These are phyloP conservation scores for Fusarium tricinctum DNA, from an alignment of 2,329 filamentous ascomycete genomes.

Conservation along the genomic window DNA sequence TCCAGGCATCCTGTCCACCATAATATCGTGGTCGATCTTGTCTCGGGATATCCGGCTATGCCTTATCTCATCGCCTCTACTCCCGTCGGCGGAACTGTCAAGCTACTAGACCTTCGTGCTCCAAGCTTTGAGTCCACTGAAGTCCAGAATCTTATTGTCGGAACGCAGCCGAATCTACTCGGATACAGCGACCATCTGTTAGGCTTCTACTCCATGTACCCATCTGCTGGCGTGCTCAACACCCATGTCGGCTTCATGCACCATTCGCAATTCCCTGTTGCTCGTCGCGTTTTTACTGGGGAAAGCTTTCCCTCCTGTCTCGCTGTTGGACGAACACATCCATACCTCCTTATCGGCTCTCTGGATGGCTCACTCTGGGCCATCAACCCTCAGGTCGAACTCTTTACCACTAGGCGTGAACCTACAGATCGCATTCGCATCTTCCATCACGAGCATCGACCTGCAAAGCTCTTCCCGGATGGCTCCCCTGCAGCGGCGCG, in stretches of 20 bases:
- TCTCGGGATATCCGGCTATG: slow-evolving; percentile 68
- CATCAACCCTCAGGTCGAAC: slow-evolving; percentile 56
- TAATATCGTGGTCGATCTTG: slow-evolving; percentile 67
- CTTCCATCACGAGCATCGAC: slow-evolving; percentile 68
- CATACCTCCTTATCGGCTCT: slow-evolving; percentile 67
- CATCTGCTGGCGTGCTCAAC: slow-evolving; percentile 67
- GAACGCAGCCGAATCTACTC: slow-evolving; percentile 67
- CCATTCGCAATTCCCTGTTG: slow-evolving; percentile 65
- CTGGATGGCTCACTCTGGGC: slow-evolving; percentile 68
- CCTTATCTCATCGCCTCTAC: slow-evolving; percentile 69
- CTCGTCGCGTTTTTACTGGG: slow-evolving; percentile 65
- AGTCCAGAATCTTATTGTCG: slow-evolving; percentile 64
- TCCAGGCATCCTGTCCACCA: slow-evolving; percentile 68
- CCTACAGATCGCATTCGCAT: slow-evolving; percentile 57
- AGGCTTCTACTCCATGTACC: slow-evolving; percentile 67
- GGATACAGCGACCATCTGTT: slow-evolving; percentile 69
- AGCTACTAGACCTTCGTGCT: slow-evolving; percentile 66
- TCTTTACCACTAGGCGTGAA: slow-evolving; percentile 54
- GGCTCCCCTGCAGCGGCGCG: slow-evolving; percentile 53
- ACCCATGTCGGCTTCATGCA: slow-evolving; percentile 68
- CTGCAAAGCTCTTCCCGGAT: slow-evolving; percentile 50
- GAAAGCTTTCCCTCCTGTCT: slow-evolving; percentile 66
- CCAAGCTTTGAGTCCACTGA: slow-evolving; percentile 68
- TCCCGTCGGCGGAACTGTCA: slow-evolving; percentile 67
- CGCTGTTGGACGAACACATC: slow-evolving; percentile 64